Evolutionary conservation across 1,139 yeast genomes (phyloP).

Genomic region (Geotrichum histeridarum): DNA sequence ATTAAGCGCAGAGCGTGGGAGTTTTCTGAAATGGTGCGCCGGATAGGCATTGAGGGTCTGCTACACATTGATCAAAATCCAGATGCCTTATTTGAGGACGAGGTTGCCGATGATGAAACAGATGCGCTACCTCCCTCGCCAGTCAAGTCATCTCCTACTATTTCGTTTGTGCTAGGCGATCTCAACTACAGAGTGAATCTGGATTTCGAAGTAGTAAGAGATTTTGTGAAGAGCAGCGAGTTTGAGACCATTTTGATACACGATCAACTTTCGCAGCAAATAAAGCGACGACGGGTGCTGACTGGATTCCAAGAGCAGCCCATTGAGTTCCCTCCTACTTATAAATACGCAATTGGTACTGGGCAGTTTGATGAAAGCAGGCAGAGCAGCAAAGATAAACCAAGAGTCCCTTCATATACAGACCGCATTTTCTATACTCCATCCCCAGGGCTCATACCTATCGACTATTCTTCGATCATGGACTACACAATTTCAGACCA

Average conservation of each 20-base stretch:
- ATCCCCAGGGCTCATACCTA: constrained; percentile 15
- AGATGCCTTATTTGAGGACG: constrained; percentile 16
- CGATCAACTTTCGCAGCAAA: constrained; percentile 57
- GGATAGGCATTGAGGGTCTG: constrained; percentile 29
- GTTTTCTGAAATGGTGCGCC: constrained; percentile 39
- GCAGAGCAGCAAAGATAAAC: constrained; percentile 40
- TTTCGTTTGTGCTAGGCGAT: constrained; percentile 63
- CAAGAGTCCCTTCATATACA: constrained; percentile 73
- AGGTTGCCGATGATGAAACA: constrained; percentile 14
- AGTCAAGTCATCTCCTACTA: constrained; percentile 10
- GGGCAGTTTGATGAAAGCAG: constrained; percentile 44
- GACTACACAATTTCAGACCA: constrained; percentile 61
- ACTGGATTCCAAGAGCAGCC: constrained; percentile 60
- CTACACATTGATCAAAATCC: constrained; percentile 21
- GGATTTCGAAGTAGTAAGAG: constrained; percentile 42
- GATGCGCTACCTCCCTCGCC: constrained; percentile 14
- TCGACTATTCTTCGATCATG: constrained; percentile 25
- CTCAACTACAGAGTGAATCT: constrained; percentile 61
- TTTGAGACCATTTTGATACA: constrained; percentile 47
- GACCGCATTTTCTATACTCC: constrained; percentile 52
- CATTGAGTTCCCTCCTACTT: constrained; percentile 69
- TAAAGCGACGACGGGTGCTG: constrained; percentile 50
- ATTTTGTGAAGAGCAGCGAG: constrained; percentile 43
- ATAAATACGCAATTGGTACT: constrained; percentile 46
- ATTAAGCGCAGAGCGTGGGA: constrained; percentile 43